These are phyloP conservation scores for Curvularia eragrostidis DNA, from an alignment of 2,329 filamentous ascomycete genomes.

Conservation along the genomic window DNA sequence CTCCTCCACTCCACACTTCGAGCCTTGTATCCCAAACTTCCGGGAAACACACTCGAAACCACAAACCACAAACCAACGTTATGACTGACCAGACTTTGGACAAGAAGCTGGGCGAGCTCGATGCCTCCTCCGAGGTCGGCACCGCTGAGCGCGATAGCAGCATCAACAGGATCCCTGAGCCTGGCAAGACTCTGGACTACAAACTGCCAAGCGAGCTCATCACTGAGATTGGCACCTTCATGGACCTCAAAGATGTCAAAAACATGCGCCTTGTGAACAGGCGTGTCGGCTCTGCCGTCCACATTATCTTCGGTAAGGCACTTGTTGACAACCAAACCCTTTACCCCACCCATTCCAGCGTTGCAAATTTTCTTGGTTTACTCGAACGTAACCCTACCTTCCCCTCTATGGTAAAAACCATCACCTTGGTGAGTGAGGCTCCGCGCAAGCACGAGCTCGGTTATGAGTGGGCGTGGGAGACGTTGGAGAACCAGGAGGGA, in stretches of 20 bases:
- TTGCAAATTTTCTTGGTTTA: constrained; percentile 9
- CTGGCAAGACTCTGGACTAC: background rate
- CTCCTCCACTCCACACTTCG: background rate
- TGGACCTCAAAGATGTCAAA: background rate
- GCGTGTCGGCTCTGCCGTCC: background rate
- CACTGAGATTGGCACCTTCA: background rate
- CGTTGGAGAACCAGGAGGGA: constrained; percentile 9
- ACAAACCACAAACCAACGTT: background rate
- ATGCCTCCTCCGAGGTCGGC: too few species aligned
- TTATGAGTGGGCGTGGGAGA: constrained; percentile 27
- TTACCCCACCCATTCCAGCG: constrained; percentile 8
- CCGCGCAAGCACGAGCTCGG: constrained; percentile 17
- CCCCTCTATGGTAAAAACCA: background rate
- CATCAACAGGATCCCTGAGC: too few species aligned
- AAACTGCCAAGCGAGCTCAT: constrained; percentile 8
- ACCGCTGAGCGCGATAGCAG: too few species aligned
- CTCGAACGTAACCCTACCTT: background rate
- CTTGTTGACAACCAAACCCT: background rate
- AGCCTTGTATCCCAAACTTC: background rate
- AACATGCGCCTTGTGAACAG: constrained; percentile 2
- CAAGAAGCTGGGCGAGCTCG: too few species aligned
- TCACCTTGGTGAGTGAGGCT: constrained; percentile 21
- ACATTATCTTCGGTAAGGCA: constrained; percentile 5
- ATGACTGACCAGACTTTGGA: too few species aligned
- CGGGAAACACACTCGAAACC: too few species aligned